Base-by-base conservation (phyloP, 768 basidiomycete genomes). In the Gautieria morchelliformis region DNA sequence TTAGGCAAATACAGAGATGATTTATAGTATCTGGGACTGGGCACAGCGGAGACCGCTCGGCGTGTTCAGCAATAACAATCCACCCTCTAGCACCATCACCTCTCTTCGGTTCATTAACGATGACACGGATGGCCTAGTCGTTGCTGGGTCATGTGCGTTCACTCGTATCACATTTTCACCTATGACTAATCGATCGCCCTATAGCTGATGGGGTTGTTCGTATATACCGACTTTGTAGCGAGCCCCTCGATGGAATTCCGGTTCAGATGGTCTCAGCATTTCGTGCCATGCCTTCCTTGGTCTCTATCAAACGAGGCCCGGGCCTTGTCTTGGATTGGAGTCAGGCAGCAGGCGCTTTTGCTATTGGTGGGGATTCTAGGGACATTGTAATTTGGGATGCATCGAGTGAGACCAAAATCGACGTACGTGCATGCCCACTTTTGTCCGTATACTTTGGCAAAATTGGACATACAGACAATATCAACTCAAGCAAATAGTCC, bases 361-460 rank as follows among this genome's bases (percentile, higher is more conserved):
- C 97, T n/a, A 83, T 92, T 27, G 90, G 90, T 10, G 96, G 95
- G 1, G 95, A 98, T 70, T 87, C 91, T 39, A 82, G 84, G 58
- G 83, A 85, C 40, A 87, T 99, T 60, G 80, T 92, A 58, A 78
- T 93, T 4, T 99, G 96, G 96, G 94, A 99, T 67, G 95, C 93
- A 9, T 85, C 90, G 62, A 87, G 88, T 2, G 96, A 98, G 68
- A 82, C 78, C 24, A 81, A 83, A 57, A 74, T 85, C 45, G 67
- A 86, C 72, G 90, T 93, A 63, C 61, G 83, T 69, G 6, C 14
- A 15, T 47, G 59, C 37, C 7, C 40, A 24, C 15, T 22, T 27
- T 8, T 22, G 24, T 53, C 12, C 17, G 6, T 20, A 15, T 40
- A 52, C 22, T 57, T 14, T 11, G 9, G 20, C 15, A 41, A 19